These are phyloP conservation scores for Leccinum uliginosum DNA, from an alignment of 768 basidiomycete genomes.

Conservation along the genomic window DNA sequence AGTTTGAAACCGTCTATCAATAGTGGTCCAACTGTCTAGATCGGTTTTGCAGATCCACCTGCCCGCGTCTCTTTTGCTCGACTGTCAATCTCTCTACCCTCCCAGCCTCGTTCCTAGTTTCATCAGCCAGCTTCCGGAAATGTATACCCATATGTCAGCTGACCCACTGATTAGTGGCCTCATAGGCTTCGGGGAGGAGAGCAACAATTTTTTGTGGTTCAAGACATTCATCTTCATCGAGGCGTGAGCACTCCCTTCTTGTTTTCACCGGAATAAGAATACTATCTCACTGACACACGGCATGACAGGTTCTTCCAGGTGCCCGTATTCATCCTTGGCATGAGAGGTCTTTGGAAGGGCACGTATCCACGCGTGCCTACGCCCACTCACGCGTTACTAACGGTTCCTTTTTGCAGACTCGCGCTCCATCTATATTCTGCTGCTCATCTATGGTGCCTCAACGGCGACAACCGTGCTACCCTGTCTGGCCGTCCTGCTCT, in stretches of 20 bases:
- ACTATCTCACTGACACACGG: neutral
- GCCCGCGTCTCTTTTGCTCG: slow-evolving; percentile 63
- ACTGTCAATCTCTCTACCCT: slow-evolving; percentile 67
- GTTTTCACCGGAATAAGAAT: neutral
- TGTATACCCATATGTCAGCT: slow-evolving; percentile 54
- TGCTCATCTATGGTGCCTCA: slow-evolving; percentile 73
- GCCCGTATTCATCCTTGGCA: slow-evolving; percentile 72
- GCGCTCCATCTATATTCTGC: slow-evolving; percentile 51
- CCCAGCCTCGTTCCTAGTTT: slow-evolving; percentile 43
- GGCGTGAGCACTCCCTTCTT: slow-evolving; percentile 37
- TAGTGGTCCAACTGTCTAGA: neutral
- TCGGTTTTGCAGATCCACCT: slow-evolving; percentile 50
- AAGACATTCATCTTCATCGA: slow-evolving; percentile 61
- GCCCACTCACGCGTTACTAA: neutral
- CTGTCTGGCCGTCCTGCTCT: slow-evolving; percentile 58
- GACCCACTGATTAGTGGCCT: slow-evolving; percentile 64
- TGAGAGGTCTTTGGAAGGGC: slow-evolving; percentile 57
- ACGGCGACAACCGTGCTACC: slow-evolving; percentile 76
- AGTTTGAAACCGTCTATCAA: slow-evolving; percentile 13
- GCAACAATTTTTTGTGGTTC: slow-evolving; percentile 51
- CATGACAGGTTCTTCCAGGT: slow-evolving; percentile 55
- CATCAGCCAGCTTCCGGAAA: slow-evolving; percentile 40
- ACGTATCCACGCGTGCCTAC: neutral
- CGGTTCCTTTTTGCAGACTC: slow-evolving; percentile 37
- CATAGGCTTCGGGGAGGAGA: slow-evolving; percentile 38